Percentiles rank a stretch among this genome's conserved stretches.
Conservation (phyloP, 2,329 filamentous ascomycete species). For the Lecanicillium sp. region DNA sequence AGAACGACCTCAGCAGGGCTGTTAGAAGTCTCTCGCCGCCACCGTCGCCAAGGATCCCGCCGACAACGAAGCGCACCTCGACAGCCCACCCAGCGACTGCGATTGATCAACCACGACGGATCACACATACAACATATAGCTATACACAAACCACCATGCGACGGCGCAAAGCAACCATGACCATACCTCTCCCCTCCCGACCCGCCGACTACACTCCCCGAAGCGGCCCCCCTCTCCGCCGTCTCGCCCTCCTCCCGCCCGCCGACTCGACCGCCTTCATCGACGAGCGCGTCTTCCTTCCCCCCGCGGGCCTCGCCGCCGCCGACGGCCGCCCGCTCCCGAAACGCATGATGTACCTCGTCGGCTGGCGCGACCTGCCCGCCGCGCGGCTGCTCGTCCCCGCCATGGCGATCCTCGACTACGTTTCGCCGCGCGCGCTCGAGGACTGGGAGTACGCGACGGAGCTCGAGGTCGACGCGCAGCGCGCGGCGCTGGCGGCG, state of each 20-base stretch:
- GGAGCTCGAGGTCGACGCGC: conserved; percentile 37
- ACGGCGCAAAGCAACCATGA: too few species aligned
- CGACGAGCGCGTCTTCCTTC: conserved; percentile 44
- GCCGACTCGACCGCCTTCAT: conserved; percentile 53
- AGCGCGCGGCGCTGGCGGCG: conserved; percentile 25
- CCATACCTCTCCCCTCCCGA: conserved; percentile 1
- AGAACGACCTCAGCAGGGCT: too few species aligned
- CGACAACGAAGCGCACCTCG: too few species aligned
- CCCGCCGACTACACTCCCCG: conserved; percentile 36
- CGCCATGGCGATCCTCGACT: conserved; percentile 46
- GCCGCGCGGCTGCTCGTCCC: conserved; percentile 42
- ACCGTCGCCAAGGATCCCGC: too few species aligned
- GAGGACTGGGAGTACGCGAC: conserved; percentile 51
- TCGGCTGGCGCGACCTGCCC: conserved; percentile 49
- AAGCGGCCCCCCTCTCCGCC: conserved; percentile 41
- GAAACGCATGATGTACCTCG: conserved; percentile 46
- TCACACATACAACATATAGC: too few species aligned
- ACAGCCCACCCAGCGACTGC: too few species aligned
- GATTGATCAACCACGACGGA: too few species aligned
- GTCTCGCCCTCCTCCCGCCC: conserved; percentile 41
- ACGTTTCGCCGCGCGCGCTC: conserved; percentile 49
- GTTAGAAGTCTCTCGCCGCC: too few species aligned
- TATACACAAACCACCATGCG: too few species aligned
- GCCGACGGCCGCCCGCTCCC: conserved; percentile 31
- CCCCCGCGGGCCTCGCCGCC: conserved; percentile 27